Evolutionary conservation across 805 yeast species (phyloP), one percentile per base, ranked within the genome.

Genomic region (Hanseniaspora opuntiae): DNA sequence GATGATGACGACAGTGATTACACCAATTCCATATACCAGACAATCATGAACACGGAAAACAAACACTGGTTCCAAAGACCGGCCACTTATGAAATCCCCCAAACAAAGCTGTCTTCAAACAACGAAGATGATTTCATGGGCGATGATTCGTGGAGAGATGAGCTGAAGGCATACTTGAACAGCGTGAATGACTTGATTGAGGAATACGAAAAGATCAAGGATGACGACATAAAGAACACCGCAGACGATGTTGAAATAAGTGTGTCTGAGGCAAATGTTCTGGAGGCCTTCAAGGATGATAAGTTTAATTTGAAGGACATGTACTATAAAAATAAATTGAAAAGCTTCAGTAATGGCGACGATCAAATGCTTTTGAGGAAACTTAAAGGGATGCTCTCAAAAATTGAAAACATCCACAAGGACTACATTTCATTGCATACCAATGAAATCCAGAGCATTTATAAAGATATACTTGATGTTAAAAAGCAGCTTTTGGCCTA

Each of bases 81-180:
- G 0, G 82, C 96, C 0, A 71, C 76, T 1, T 74, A 75, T 48
- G 97, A 93, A 61, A 90, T 90, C 11, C 96, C 97, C 0, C 87
- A 82, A 24, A 82, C 87, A 11, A 79, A 75, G 47, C 69, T 90
- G 39, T 70, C 82, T 3, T 77, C 76, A 45, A 61, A 62, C 48
- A 61, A 58, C 33, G 71, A 71, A 20, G 72, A 70, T 48, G 72
- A 75, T 7, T 53, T 44, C 54, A 63, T 16, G 59, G 59, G 40
- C 57, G 59, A 55, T 28, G 58, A 60, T 30, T 32, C 28, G 1
- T 66, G 74, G 56, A 68, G 71, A 40, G 63, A 68, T 1, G 70
- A 67, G 24, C 69, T 82, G 44, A 68, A 65, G 17, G 59, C 66
- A 2, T 82, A 81, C 57, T 58, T 77, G 12, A 60, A 58, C 14